A percentile compares a stretch with the other conserved stretches of the same genome.
Conservation (phyloP, 108 stramenopile species). For the Mediolabrus comicus region DNA sequence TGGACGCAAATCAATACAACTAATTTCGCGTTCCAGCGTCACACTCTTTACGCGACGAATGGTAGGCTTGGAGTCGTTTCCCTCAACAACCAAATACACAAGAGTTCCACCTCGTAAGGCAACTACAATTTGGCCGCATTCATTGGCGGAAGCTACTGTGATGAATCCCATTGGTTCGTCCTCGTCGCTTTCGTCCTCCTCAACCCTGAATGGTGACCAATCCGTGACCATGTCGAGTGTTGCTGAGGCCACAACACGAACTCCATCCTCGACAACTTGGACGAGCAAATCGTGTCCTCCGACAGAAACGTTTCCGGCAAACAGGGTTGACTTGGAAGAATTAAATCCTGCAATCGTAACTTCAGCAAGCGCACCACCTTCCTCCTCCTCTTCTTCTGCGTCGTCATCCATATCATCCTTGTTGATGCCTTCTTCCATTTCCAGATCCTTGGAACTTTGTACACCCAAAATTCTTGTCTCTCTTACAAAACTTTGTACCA, state of each 20-base stretch:
- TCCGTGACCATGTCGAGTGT: constrained; percentile 49
- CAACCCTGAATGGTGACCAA: constrained; percentile 44
- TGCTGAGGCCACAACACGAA: constrained; percentile 61
- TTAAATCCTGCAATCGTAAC: constrained; percentile 76
- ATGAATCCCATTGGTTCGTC: constrained; percentile 54
- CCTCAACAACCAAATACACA: constrained; percentile 60
- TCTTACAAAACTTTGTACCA: constrained; percentile 92
- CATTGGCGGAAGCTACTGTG: constrained; percentile 92
- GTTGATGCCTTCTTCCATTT: constrained; percentile 24
- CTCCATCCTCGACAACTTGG: constrained; percentile 85
- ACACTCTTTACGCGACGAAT: constrained; percentile 33
- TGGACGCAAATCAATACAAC: constrained; percentile 90
- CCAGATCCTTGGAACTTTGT: constrained; percentile 29
- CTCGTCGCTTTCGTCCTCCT: constrained; percentile 35
- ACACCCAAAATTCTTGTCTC: constrained; percentile 94
- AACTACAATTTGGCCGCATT: constrained; percentile 81
- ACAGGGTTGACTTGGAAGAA: constrained; percentile 60
- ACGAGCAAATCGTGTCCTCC: constrained; percentile 38
- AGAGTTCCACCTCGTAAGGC: constrained; percentile 81
- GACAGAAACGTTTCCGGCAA: constrained; percentile 63
- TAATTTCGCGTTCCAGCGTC: constrained; percentile 89
- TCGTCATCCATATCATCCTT: constrained; percentile 53
- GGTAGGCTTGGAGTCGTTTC: constrained; percentile 10
- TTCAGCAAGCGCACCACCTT: constrained; percentile 53
- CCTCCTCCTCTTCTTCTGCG: constrained; percentile 50